These are phyloP conservation scores for Entomortierella parvispora DNA, from an alignment of 192 early-diverging fungal genomes.

Conservation along the genomic window DNA sequence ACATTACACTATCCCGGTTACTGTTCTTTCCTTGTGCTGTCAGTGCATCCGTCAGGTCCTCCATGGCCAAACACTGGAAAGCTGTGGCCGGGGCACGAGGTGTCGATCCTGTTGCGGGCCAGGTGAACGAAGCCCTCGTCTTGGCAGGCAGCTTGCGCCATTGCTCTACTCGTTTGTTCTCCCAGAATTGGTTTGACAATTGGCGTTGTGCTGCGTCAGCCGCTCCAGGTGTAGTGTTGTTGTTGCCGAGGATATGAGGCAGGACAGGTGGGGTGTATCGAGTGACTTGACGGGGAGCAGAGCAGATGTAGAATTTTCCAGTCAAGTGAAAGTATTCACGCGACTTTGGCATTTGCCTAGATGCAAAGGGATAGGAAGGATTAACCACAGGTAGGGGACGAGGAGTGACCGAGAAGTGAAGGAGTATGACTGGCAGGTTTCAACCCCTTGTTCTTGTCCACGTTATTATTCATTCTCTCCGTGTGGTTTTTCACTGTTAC, in stretches of 20 bases:
- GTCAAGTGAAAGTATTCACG: constrained; percentile 73
- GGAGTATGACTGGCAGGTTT: neutral
- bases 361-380: constrained; percentile 1
- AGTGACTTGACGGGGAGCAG: constrained; percentile 73
- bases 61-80: constrained; percentile 68
- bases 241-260: constrained; percentile 11
- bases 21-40: neutral
- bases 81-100: constrained; percentile 57
- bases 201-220: constrained; percentile 27
- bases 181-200: constrained; percentile 71
- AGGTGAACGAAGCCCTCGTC: constrained; percentile 74
- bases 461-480: too few relatives aligned
- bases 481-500: too few relatives aligned
- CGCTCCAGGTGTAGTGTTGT: constrained; percentile 8
- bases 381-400: neutral
- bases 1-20: constrained; percentile 41
- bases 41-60: constrained; percentile 51
- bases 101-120: constrained; percentile 71
- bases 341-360: constrained; percentile 76
- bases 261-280: constrained; percentile 70
- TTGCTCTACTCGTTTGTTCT: constrained; percentile 62
- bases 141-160: constrained; percentile 67
- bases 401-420: neutral
- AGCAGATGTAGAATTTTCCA: constrained; percentile 77
- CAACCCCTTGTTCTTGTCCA: too few relatives aligned